These are phyloP conservation scores for Fusarium sp. DNA, from an alignment of 2,329 filamentous ascomycete genomes.

Conservation along the genomic window DNA sequence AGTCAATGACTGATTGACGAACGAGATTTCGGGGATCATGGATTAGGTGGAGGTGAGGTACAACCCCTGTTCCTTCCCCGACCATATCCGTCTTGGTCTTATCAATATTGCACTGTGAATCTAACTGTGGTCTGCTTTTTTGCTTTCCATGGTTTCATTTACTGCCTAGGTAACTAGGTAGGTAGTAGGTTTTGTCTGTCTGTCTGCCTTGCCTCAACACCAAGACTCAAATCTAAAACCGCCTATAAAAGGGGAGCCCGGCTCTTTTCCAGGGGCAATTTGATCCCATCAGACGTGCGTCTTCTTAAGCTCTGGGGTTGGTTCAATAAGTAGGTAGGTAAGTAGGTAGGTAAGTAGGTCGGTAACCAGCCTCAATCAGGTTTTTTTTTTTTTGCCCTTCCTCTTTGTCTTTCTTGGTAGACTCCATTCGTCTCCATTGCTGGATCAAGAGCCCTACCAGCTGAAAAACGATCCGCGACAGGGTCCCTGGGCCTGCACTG, in stretches of 20 bases:
- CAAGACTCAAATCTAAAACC: conserved; percentile 18
- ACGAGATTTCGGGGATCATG: conserved; percentile 38
- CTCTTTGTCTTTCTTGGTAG: neutral
- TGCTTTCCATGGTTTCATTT: too few relatives aligned
- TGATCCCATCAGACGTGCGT: conserved; percentile 32
- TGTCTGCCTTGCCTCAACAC: conserved; percentile 24
- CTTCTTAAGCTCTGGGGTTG: neutral
- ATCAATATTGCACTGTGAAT: conserved; percentile 23
- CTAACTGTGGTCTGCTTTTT: conserved; percentile 7
- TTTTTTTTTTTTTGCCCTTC: conserved; percentile 9
- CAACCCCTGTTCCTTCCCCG: conserved; percentile 28
- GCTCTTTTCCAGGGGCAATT: conserved; percentile 16
- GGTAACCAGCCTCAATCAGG: conserved; percentile 4
- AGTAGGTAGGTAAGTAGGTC: too few relatives aligned
- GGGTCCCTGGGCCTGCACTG: conserved; percentile 19
- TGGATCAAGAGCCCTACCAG: conserved; percentile 33
- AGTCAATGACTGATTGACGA: conserved; percentile 36
- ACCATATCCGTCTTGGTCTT: conserved; percentile 21
- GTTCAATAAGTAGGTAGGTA: too few relatives aligned
- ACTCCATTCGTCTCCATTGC: neutral
- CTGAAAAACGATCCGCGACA: conserved; percentile 42
- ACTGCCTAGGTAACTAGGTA: too few relatives aligned
- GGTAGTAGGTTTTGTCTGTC: neutral
- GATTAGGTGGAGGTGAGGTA: conserved; percentile 27
- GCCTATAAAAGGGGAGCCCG: conserved; percentile 22